Percentiles rank a stretch among this genome's conserved stretches.
These are phyloP conservation scores for Gnetum montanum DNA, from an alignment of 75 land plant species.

Conservation along the genomic window DNA sequence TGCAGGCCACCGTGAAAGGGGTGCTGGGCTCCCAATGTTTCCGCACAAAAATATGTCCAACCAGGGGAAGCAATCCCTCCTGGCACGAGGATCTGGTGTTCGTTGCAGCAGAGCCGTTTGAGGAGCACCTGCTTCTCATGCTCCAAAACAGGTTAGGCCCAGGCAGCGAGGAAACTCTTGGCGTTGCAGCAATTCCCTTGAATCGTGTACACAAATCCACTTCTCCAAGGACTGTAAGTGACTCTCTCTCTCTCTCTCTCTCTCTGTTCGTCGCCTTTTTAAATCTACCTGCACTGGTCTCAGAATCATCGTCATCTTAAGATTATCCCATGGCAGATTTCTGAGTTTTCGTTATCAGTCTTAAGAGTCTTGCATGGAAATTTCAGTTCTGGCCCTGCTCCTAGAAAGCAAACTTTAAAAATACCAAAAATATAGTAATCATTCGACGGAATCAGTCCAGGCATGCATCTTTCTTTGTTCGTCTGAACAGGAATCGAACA, in stretches of 20 bases:
- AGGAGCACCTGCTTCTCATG: slow-evolving; percentile 43
- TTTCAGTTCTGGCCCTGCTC: too few species aligned
- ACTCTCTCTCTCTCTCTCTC: too few species aligned
- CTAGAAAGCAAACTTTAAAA: neutral
- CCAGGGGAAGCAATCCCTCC: slow-evolving; percentile 21
- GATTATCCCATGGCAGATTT: too few species aligned
- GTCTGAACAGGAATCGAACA: too few species aligned
- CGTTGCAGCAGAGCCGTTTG: slow-evolving; percentile 96
- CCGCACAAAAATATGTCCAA: slow-evolving; percentile 22
- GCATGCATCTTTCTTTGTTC: too few species aligned
- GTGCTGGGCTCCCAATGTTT: slow-evolving; percentile 61
- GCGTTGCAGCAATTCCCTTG: slow-evolving; percentile 25
- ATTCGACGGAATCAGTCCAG: too few species aligned
- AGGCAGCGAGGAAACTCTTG: slow-evolving; percentile 20
- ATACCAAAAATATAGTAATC: too few species aligned
- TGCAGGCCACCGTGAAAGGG: slow-evolving; percentile 47
- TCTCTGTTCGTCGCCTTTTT: slow-evolving; percentile 5
- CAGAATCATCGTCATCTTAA: too few species aligned
- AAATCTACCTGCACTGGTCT: neutral
- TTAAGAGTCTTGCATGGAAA: neutral
- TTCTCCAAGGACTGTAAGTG: neutral
- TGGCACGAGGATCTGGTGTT: slow-evolving; percentile 91
- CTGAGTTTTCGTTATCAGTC: too few species aligned
- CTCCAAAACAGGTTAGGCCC: slow-evolving; percentile 40
- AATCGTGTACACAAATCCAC: slow-evolving; percentile 27